Base-by-base conservation (phyloP, 495 filamentous ascomycete genomes). In the Podospora fimiseda region DNA sequence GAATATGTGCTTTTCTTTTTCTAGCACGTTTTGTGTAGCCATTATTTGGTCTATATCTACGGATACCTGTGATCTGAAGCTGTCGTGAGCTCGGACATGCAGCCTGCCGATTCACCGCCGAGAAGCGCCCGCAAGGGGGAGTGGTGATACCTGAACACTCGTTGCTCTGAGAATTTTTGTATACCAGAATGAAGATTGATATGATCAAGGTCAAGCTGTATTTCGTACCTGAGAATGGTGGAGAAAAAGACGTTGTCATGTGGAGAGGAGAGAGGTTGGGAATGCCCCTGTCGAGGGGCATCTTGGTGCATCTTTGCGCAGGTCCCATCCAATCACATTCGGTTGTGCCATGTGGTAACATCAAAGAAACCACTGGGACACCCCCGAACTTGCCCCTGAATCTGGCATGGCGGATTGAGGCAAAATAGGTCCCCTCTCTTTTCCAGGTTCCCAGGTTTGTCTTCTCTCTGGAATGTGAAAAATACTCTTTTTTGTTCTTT, bases 321-420 rank as follows among this genome's bases (percentile, higher is more conserved):
- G 6, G 11, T 33, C 6, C 27, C 54, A 45, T 22, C 62, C 62
- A 62, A 62, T 65, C 40, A 51, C 52, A 52, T 52, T 21, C 42
- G 42, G n/a, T n/a, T 5, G 42, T 21, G 42, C 42, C 42, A 50
- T 21, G 50, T 36, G 53, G 58, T 53, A 43, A 33, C 58, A 60
- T 52, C 43, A 37, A 40, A 48, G n/a, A 53, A 49, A 39, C 48
- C 54, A 50, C 58, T 23, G 43, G 42, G 42, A 23, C 19, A 43
- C 50, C 43, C 36, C 36, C n/a, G n/a, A 49, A 41, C 37, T 51
- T 51, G 50, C 62, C 60, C 62, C 62, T 65, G 62, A 65, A 57
- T 57, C 20, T 47, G 46, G 40, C 57, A 60, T 49, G 54, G 44
- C 51, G 53, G 45, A 54, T 33, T 11, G 6, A 33, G 27, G 40